Percentiles rank a stretch among this genome's conserved stretches.
These are phyloP conservation scores for Graphilbum ipis-grandicollis DNA, from an alignment of 2,329 filamentous ascomycete species.

Conservation along the genomic window DNA sequence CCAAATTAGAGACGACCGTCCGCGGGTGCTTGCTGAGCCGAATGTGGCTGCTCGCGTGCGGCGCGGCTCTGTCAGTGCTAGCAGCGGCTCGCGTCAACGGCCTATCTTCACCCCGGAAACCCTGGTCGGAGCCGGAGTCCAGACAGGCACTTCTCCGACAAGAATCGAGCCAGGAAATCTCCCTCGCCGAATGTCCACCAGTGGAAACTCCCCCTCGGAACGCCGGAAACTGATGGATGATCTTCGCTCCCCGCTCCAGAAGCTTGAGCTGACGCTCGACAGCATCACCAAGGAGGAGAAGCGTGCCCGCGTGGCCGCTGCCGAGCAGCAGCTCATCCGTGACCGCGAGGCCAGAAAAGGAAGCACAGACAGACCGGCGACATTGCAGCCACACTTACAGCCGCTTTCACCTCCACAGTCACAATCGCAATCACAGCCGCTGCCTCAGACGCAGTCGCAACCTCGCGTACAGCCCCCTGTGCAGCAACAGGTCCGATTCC, in stretches of 20 bases:
- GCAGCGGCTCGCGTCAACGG: neutral
- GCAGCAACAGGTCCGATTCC: slow-evolving; percentile 17
- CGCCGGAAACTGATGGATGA: slow-evolving; percentile 49
- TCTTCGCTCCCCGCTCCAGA: slow-evolving; percentile 81
- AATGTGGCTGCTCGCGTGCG: slow-evolving; percentile 2
- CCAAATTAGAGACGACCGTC: neutral
- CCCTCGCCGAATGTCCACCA: slow-evolving; percentile 2
- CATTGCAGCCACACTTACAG: too few species aligned
- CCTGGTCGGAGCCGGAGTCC: neutral
- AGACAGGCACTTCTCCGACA: too few species aligned
- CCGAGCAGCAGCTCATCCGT: slow-evolving; percentile 54
- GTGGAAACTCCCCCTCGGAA: slow-evolving; percentile 16
- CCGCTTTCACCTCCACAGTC: too few species aligned
- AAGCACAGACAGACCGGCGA: neutral
- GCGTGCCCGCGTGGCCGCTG: slow-evolving; percentile 65
- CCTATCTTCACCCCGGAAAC: slow-evolving; percentile 2
- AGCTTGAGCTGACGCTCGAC: slow-evolving; percentile 75
- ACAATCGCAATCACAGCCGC: slow-evolving; percentile 7
- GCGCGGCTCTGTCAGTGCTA: slow-evolving; percentile 2
- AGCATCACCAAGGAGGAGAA: slow-evolving; percentile 95
- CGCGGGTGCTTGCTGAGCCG: slow-evolving; percentile 12
- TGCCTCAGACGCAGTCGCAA: slow-evolving; percentile 8
- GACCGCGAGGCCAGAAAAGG: slow-evolving; percentile 28
- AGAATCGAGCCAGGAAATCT: too few species aligned
- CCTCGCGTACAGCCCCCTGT: neutral